Conservation (phyloP, 345 rosid genomes). For the Nasturtium officinale region DNA sequence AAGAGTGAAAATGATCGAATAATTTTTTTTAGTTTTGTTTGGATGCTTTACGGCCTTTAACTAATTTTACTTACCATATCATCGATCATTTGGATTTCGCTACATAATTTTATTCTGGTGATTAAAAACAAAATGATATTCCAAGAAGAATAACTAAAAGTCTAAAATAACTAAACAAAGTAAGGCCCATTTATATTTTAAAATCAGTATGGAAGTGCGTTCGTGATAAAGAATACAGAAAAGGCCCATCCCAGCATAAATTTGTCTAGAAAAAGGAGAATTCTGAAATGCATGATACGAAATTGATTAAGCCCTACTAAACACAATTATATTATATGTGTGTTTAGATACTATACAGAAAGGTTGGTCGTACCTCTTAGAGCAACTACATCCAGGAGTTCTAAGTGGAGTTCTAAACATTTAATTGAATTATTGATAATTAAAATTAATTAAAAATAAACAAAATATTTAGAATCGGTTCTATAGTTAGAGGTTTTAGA, state of each 20-base stretch:
- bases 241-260: neutral
- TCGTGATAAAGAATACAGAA: neutral
- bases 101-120: neutral
- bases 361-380: constrained; percentile 16
- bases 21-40: neutral
- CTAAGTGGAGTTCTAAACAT: too few relatives aligned
- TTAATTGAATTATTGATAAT: too few relatives aligned
- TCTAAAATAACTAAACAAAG: neutral
- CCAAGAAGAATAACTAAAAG: neutral
- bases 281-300: neutral
- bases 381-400: too few relatives aligned
- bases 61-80: neutral
- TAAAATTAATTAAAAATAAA: too few relatives aligned
- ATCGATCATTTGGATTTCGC: neutral
- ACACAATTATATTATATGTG: neutral
- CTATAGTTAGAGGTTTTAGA: too few relatives aligned
- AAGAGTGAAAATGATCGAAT: neutral
- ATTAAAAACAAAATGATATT: neutral
- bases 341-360: neutral
- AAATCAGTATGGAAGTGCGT: constrained; percentile 5
- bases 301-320: neutral
- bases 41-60: neutral
- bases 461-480: too few relatives aligned
- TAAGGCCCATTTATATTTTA: neutral
- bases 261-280: neutral